phyloP scores from a whole-genome alignment of 805 yeast genomes.

The Saitoella complicata region DNA sequence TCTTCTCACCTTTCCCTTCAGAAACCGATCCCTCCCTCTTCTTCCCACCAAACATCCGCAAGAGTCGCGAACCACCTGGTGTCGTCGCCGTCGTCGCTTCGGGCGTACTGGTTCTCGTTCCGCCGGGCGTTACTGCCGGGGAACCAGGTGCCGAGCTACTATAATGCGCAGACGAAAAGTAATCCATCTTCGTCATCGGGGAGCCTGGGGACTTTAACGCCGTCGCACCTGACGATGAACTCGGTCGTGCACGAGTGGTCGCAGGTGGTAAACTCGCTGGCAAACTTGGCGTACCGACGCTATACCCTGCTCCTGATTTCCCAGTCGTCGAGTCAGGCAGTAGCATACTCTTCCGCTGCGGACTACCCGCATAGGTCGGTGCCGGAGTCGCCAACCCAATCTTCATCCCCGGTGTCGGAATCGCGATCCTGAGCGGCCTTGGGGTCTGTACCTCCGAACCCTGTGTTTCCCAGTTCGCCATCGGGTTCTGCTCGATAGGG shows the following conservation, averaged over 20 bases:
- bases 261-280: neutral
- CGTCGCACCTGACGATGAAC: constrained; percentile 1
- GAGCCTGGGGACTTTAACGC: neutral
- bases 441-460: neutral
- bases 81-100: no score
- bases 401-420: constrained; percentile 10
- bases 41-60: no score
- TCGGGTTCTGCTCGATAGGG: neutral
- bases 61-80: no score
- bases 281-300: neutral
- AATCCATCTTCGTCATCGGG: constrained; percentile 8
- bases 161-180: constrained; percentile 11
- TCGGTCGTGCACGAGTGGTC: constrained; percentile 2
- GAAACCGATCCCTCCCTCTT: no score
- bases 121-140: no score
- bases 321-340: neutral
- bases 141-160: constrained; percentile 1
- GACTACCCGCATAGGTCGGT: constrained; percentile 8
- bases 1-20: no score
- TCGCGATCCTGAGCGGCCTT: neutral
- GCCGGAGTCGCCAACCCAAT: constrained; percentile 15
- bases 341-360: no score
- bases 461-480: neutral
- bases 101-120: no score
- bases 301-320: constrained; percentile 1